Conservation (phyloP, 192 early-diverging fungal species). For the Glomus cerebriforme region DNA sequence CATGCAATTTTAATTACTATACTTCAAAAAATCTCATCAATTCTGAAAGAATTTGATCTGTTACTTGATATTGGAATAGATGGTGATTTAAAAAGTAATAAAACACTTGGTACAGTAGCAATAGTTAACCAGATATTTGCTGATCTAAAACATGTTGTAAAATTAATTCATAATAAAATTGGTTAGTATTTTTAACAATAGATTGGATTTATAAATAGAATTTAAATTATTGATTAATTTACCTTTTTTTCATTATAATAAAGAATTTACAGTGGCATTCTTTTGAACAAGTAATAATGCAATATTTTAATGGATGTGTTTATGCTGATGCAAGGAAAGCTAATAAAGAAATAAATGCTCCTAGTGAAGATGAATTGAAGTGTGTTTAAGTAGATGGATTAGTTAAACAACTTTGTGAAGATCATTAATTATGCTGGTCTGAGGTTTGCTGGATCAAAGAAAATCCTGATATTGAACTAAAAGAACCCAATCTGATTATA, state of each 20-base stretch:
- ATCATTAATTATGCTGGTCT: slow-evolving; percentile 1
- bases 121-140: slow-evolving; percentile 1
- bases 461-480: not conserved
- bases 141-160: slow-evolving; percentile 6
- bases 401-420: not conserved
- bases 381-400: not conserved
- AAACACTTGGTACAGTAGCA: not conserved
- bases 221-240: not conserved
- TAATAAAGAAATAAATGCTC: not conserved
- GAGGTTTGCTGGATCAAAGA: slow-evolving; percentile 6
- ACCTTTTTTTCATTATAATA: not conserved
- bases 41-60: not conserved
- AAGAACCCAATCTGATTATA: not conserved
- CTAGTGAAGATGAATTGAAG: not conserved
- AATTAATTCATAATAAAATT: not conserved
- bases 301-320: slow-evolving; percentile 1
- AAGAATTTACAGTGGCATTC: not conserved
- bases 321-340: not conserved
- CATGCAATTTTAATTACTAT: not conserved
- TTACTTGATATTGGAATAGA: not conserved
- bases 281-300: slow-evolving; percentile 5
- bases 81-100: not conserved
- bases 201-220: not conserved
- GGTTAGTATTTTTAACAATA: not conserved
- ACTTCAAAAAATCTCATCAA: not conserved